These are phyloP conservation scores for Globisporangium middletonii DNA, from an alignment of 352 stramenopile species.

Conservation along the genomic window DNA sequence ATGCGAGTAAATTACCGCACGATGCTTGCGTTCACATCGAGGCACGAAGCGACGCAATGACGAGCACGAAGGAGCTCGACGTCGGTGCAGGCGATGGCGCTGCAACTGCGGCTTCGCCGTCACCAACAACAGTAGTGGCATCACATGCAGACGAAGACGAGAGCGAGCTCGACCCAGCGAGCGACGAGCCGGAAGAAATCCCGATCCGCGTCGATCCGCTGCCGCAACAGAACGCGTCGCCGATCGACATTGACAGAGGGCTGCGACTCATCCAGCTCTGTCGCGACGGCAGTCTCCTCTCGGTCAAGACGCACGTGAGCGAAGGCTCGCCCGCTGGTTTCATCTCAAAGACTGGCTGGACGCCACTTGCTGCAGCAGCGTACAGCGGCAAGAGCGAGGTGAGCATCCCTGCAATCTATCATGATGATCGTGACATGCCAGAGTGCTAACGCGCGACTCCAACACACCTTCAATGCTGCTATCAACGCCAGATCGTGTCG, in stretches of 20 bases:
- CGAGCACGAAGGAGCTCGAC: conserved; percentile 6
- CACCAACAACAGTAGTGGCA: neutral
- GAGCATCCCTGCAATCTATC: neutral
- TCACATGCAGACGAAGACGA: neutral
- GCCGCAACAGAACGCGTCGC: conserved; percentile 42
- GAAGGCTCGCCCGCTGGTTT: conserved; percentile 57
- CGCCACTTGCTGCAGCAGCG: conserved; percentile 53
- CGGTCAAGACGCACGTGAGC: conserved; percentile 31
- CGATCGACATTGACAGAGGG: conserved; percentile 45
- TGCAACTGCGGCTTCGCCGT: neutral
- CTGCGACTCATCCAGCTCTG: conserved; percentile 59
- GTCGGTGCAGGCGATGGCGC: neutral
- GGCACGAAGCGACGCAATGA: conserved; percentile 7
- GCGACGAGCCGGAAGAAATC: conserved; percentile 36
- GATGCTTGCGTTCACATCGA: neutral
- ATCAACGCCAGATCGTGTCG: conserved; percentile 29
- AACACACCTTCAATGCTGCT: too few relatives aligned
- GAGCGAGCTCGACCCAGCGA: conserved; percentile 13
- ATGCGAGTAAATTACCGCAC: too few relatives aligned
- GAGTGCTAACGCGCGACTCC: too few relatives aligned
- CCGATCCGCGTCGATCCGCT: conserved; percentile 50
- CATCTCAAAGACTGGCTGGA: conserved; percentile 76
- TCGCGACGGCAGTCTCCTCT: conserved; percentile 33
- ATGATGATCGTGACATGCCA: too few relatives aligned
- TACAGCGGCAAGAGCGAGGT: conserved; percentile 61